phyloP scores from a whole-genome alignment of 2,329 filamentous ascomycete genomes.

The Trichoderma lentiforme region DNA sequence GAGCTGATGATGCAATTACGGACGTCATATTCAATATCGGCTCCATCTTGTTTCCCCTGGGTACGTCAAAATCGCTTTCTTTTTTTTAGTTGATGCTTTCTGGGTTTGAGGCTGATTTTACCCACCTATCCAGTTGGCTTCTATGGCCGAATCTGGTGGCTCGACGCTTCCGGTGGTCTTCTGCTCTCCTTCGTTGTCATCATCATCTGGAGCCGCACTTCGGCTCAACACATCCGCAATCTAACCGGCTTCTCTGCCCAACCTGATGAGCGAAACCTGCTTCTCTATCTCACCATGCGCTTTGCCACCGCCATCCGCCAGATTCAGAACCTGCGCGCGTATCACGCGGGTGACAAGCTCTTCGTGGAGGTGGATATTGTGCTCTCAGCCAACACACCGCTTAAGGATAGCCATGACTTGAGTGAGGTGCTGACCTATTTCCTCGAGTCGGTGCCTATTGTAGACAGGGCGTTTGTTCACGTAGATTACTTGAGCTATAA shows the following conservation, averaged over 20 bases:
- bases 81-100: neutral
- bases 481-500: constrained; percentile 63
- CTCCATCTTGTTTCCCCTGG: constrained; percentile 79
- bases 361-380: constrained; percentile 82
- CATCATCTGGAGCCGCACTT: constrained; percentile 72
- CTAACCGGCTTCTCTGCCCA: constrained; percentile 74
- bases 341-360: constrained; percentile 81
- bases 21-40: constrained; percentile 90
- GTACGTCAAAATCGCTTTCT: constrained; percentile 35
- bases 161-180: constrained; percentile 76
- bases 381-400: constrained; percentile 68
- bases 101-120: neutral
- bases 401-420: constrained; percentile 79
- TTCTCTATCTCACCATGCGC: constrained; percentile 89
- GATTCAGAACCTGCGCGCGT: constrained; percentile 81
- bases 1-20: constrained; percentile 55
- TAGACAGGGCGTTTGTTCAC: constrained; percentile 69
- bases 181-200: constrained; percentile 77
- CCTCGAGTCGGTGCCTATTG: constrained; percentile 76
- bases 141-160: constrained; percentile 76
- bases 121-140: constrained; percentile 57
- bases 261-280: constrained; percentile 76
- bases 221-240: constrained; percentile 74
- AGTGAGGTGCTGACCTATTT: constrained; percentile 78
- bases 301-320: constrained; percentile 84